Conservation (phyloP, 2,329 filamentous ascomycete genomes). For the Sporothrix dimorphospora region DNA sequence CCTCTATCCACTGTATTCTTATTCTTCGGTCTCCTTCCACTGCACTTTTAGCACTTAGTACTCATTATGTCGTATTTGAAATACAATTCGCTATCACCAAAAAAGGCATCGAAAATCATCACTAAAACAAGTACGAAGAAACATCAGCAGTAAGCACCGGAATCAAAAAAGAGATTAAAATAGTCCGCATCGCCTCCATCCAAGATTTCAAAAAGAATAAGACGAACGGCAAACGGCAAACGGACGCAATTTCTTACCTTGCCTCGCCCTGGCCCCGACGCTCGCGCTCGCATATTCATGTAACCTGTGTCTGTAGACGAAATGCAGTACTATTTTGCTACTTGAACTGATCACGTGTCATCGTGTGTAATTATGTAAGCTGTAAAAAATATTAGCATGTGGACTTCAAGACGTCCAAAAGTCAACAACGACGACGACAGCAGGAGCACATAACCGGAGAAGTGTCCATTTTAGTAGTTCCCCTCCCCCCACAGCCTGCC, state of each 20-base stretch:
- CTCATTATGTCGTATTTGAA: too few species aligned
- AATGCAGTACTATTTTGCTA: too few species aligned
- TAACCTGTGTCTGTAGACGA: too few species aligned
- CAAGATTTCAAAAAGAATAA: background rate
- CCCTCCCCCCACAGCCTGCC: background rate
- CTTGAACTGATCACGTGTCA: background rate
- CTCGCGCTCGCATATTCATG: background rate
- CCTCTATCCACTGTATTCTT: background rate
- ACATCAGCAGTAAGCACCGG: background rate
- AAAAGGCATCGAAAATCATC: background rate
- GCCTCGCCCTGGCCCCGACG: too few species aligned
- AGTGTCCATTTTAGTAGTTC: background rate
- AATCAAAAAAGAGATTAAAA: background rate
- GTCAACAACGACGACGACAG: background rate
- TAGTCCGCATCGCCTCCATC: background rate
- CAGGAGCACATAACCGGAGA: background rate
- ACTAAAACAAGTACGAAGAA: background rate
- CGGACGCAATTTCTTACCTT: background rate
- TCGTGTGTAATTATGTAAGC: conserved; percentile 18
- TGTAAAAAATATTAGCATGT: background rate
- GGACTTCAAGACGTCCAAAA: background rate
- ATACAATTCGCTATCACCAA: too few species aligned
- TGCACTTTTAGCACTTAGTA: too few species aligned
- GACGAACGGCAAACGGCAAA: background rate
- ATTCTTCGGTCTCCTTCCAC: too few species aligned